These are phyloP conservation scores for Polytrichum formosum DNA, from an alignment of 225 moss, liverwort and hornwort species.

Conservation along the genomic window DNA sequence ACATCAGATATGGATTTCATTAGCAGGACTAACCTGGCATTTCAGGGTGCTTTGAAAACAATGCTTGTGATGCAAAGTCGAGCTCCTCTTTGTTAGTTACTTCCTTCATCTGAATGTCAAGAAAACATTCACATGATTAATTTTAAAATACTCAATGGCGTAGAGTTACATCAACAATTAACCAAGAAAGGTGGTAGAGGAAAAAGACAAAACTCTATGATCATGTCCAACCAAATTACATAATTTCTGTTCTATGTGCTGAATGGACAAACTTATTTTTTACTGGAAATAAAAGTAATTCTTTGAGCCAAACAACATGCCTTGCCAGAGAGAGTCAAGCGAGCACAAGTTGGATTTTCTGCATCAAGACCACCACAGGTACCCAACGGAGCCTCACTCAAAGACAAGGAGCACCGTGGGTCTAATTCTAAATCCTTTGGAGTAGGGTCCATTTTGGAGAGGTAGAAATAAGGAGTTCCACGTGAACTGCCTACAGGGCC, in stretches of 20 bases:
- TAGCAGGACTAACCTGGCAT: slow-evolving; percentile 59
- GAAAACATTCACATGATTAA: neutral
- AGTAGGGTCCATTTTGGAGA: slow-evolving; percentile 84
- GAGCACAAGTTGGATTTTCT: slow-evolving; percentile 93
- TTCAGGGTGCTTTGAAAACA: slow-evolving; percentile 93
- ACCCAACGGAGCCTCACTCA: slow-evolving; percentile 84
- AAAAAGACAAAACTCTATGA: no score
- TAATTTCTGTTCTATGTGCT: no score
- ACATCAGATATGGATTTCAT: no score
- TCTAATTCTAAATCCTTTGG: slow-evolving; percentile 83
- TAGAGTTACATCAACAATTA: no score
- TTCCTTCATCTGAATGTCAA: slow-evolving; percentile 50
- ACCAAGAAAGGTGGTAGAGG: no score
- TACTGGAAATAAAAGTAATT: no score
- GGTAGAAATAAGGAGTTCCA: slow-evolving; percentile 82
- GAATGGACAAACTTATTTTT: no score
- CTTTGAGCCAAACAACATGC: slow-evolving; percentile 25
- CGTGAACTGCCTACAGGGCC: slow-evolving; percentile 65
- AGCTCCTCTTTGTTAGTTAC: slow-evolving; percentile 58
- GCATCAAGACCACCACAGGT: slow-evolving; percentile 64
- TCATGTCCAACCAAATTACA: no score
- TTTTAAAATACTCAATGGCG: no score
- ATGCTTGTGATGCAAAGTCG: slow-evolving; percentile 64
- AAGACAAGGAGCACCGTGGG: slow-evolving; percentile 72
- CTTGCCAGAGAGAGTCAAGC: slow-evolving; percentile 87